Evolutionary conservation across 73 alveolate genomes (phyloP).

Genomic region (Uronychia binucleata): DNA sequence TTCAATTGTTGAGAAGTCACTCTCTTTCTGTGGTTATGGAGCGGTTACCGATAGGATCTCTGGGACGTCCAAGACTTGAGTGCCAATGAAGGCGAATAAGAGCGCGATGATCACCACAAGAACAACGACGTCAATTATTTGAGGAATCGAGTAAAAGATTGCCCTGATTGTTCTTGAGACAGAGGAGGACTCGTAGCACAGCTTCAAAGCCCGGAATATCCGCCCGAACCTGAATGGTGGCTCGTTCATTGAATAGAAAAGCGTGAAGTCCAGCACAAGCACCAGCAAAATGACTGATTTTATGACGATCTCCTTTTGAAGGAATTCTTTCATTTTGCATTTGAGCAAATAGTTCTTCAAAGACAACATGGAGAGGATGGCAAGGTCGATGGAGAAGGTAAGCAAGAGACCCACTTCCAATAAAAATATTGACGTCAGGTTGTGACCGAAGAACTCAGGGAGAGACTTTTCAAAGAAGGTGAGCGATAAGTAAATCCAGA

Average conservation of each 20-base stretch:
- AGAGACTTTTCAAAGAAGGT: constrained; percentile 20
- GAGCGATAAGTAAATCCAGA: constrained; percentile 19
- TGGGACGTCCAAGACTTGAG: neutral
- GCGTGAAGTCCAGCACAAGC: neutral
- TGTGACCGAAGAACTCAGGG: neutral
- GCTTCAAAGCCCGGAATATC: constrained; percentile 17
- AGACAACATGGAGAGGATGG: neutral
- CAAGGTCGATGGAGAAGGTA: neutral
- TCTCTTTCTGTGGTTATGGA: too few relatives aligned
- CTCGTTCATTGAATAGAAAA: neutral
- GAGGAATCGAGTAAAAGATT: constrained; percentile 3
- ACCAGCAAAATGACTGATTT: neutral
- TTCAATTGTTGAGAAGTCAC: constrained; percentile 1
- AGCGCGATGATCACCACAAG: neutral
- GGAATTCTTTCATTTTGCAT: neutral
- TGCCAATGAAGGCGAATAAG: constrained; percentile 20
- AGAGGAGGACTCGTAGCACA: constrained; percentile 4
- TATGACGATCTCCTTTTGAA: neutral
- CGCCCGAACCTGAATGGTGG: constrained; percentile 12
- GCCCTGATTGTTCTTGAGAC: constrained; percentile 20
- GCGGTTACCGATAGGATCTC: neutral
- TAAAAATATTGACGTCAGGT: too few relatives aligned
- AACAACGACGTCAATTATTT: constrained; percentile 14
- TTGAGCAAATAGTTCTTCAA: neutral
- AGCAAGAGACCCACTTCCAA: neutral